Evolutionary conservation across 495 filamentous ascomycete genomes (phyloP).

Genomic region (Cryomyces minteri): DNA sequence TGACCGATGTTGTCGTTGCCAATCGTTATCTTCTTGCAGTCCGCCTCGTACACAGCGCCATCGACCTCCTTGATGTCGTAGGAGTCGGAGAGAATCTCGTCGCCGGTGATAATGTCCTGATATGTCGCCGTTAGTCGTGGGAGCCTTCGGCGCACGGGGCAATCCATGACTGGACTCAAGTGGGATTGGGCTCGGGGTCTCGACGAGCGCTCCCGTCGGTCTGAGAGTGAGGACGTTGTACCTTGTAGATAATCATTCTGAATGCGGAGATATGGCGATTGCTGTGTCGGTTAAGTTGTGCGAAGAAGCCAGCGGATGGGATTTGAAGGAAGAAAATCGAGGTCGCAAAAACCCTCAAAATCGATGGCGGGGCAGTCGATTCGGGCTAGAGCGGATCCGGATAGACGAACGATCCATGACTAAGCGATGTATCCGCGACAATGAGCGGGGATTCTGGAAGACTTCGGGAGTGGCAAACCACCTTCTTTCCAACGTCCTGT

Average conservation of each 20-base stretch:
- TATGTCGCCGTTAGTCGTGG: not conserved
- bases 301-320: not conserved
- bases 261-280: not conserved
- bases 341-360: not conserved
- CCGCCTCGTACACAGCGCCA: conserved; percentile 62
- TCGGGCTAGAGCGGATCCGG: not conserved
- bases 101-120: conserved; percentile 75
- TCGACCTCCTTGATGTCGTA: conserved; percentile 63
- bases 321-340: not conserved
- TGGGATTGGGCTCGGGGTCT: not conserved
- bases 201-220: not conserved
- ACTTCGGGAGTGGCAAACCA: too few species aligned
- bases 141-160: conserved; percentile 1
- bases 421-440: too few species aligned
- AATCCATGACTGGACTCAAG: not conserved
- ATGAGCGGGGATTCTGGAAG: too few species aligned
- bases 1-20: conserved; percentile 55
- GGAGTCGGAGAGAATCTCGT: conserved; percentile 93
- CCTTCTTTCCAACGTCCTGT: too few species aligned
- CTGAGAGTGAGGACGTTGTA: conserved; percentile 18
- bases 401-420: too few species aligned
- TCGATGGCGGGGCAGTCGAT: not conserved
- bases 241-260: conserved; percentile 87
- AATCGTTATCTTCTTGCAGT: conserved; percentile 75
- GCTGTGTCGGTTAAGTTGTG: not conserved